Conservation (phyloP, 257 asterid species). For the Solanum virginianum region DNA sequence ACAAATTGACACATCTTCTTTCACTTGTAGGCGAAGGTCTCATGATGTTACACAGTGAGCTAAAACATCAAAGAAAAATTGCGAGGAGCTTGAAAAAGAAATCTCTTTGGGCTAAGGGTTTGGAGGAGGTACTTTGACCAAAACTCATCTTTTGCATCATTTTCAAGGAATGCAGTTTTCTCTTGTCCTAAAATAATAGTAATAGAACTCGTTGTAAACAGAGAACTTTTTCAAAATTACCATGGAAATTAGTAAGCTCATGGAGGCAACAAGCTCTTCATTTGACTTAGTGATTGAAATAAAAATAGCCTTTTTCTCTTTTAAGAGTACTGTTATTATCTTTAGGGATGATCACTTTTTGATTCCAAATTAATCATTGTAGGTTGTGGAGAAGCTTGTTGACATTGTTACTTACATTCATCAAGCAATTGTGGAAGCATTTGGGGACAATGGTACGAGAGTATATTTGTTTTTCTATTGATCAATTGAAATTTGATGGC, state of each 20-base stretch:
- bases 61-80: conserved; percentile 84
- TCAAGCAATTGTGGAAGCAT: conserved; percentile 70
- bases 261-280: neutral
- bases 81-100: conserved; percentile 87
- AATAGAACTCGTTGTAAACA: neutral
- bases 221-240: neutral
- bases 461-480: neutral
- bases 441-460: conserved; percentile 63
- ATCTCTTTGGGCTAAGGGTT: conserved; percentile 90
- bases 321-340: neutral
- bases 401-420: conserved; percentile 80
- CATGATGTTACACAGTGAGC: conserved; percentile 68
- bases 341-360: neutral
- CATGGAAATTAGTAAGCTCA: neutral
- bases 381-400: conserved; percentile 93
- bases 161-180: neutral
- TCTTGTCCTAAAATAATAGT: neutral
- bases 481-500: neutral
- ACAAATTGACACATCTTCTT: neutral
- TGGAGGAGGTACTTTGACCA: conserved; percentile 70
- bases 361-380: conserved; percentile 5
- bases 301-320: neutral
- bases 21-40: conserved; percentile 65
- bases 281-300: neutral
- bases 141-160: neutral